phyloP scores from a whole-genome alignment of 2,329 filamentous ascomycete species.

The Knoxdaviesia proteae region DNA sequence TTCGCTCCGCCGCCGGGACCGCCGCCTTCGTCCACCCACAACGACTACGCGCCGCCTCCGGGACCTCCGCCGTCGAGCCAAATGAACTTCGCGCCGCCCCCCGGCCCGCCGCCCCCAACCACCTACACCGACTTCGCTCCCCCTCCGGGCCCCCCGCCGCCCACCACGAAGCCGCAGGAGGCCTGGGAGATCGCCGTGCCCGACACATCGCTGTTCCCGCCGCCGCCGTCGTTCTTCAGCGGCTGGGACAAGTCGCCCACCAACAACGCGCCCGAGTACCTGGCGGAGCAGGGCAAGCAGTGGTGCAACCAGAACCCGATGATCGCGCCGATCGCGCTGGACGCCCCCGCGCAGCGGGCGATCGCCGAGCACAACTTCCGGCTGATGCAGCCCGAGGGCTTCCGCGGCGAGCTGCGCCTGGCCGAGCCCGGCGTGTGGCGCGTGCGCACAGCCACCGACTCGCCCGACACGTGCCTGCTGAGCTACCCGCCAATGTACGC shows the following conservation, averaged over 20 bases:
- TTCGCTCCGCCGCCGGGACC: conserved; percentile 12
- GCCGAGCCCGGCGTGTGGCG: conserved; percentile 31
- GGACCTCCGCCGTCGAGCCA: conserved; percentile 13
- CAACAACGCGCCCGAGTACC: conserved; percentile 44
- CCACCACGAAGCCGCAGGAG: conserved; percentile 8
- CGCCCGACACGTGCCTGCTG: conserved; percentile 41
- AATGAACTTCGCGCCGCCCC: conserved; percentile 10
- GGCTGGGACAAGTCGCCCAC: conserved; percentile 44
- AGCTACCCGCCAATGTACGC: conserved; percentile 51
- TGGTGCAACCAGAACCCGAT: conserved; percentile 47
- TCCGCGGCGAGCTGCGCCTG: conserved; percentile 21
- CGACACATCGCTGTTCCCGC: conserved; percentile 51
- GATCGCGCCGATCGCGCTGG: conserved; percentile 27
- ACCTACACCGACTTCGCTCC: conserved; percentile 10
- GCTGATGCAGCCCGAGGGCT: conserved; percentile 28
- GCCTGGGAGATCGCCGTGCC: conserved; percentile 47
- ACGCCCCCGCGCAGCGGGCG: conserved; percentile 22
- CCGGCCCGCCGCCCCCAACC: conserved; percentile 11
- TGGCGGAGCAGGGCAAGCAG: conserved; percentile 40
- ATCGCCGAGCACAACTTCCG: conserved; percentile 30
- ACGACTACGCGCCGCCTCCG: conserved; percentile 12
- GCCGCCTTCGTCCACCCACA: conserved; percentile 7
- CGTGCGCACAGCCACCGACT: conserved; percentile 17
- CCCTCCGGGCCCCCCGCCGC: conserved; percentile 14
- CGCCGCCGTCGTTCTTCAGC: conserved; percentile 45